Conservation (phyloP, 129 eudicot genomes). For the Glebionis coronaria region DNA sequence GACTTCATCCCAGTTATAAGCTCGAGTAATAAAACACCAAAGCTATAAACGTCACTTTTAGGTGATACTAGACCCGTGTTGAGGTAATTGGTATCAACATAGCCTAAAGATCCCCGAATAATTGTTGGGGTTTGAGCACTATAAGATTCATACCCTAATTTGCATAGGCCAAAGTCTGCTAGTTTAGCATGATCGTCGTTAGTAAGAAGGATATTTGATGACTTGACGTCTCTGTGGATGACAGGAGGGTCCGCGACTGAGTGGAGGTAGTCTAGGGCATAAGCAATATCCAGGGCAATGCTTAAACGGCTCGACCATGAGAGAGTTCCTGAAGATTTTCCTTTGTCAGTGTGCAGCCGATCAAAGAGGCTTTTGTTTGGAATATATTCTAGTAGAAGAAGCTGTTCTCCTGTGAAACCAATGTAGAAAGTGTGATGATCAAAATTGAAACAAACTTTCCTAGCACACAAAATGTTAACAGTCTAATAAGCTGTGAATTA, state of each 20-base stretch:
- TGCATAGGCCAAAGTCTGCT: conserved; percentile 75
- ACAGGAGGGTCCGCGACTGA: conserved; percentile 75
- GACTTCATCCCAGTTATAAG: conserved; percentile 68
- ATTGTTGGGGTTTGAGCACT: conserved; percentile 64
- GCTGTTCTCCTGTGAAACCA: conserved; percentile 60
- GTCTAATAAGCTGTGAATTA: too few relatives aligned
- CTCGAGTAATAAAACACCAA: conserved; percentile 66
- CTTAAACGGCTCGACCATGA: conserved; percentile 74
- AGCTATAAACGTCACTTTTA: conserved; percentile 78
- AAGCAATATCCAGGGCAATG: conserved; percentile 71
- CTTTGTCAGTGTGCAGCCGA: conserved; percentile 57
- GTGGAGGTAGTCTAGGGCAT: conserved; percentile 76
- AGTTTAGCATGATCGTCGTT: conserved; percentile 70
- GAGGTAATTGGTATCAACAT: conserved; percentile 62
- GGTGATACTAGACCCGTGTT: conserved; percentile 68
- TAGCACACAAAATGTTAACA: too few relatives aligned
- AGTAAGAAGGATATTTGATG: conserved; percentile 65
- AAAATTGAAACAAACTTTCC: background rate
- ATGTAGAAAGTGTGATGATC: background rate
- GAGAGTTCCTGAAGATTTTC: conserved; percentile 45
- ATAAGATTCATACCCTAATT: conserved; percentile 57
- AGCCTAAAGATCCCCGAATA: conserved; percentile 72
- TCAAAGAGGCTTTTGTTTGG: conserved; percentile 75
- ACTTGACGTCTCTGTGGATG: conserved; percentile 70
- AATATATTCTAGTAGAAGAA: conserved; percentile 62